Conservation (phyloP, 1,139 yeast species). For the Candida albicans region DNA sequence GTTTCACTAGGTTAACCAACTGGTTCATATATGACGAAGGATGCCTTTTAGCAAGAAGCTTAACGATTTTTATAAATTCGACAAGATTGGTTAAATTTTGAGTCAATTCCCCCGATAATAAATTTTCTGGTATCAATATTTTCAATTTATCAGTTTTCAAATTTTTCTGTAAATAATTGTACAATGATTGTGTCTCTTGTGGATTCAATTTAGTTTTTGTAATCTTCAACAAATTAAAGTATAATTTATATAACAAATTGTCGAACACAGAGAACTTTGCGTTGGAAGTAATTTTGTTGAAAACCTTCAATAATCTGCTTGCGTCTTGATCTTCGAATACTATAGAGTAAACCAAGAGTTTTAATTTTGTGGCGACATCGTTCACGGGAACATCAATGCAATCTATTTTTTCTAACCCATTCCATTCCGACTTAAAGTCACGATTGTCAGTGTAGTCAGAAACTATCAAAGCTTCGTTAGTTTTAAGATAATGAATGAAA, state of each 20-base stretch:
- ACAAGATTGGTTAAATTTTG: slow-evolving; percentile 22
- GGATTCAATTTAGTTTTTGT: slow-evolving; percentile 22
- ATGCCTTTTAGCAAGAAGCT: slow-evolving; percentile 10
- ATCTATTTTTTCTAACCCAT: slow-evolving; percentile 29
- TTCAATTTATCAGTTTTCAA: slow-evolving; percentile 28
- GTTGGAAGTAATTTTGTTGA: slow-evolving; percentile 27
- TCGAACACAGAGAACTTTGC: slow-evolving; percentile 19
- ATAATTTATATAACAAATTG: slow-evolving; percentile 25
- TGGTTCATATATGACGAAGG: slow-evolving; percentile 9
- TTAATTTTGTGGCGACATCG: slow-evolving; percentile 17
- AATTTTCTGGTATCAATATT: slow-evolving; percentile 11
- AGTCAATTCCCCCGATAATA: slow-evolving; percentile 24
- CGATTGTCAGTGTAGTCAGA: slow-evolving; percentile 43
- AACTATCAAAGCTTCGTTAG: slow-evolving; percentile 14
- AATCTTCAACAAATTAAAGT: slow-evolving; percentile 26
- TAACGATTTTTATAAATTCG: slow-evolving; percentile 29
- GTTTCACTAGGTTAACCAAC: slow-evolving; percentile 9
- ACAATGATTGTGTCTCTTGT: slow-evolving; percentile 27
- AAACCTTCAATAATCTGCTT: slow-evolving; percentile 21
- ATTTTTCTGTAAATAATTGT: slow-evolving; percentile 33
- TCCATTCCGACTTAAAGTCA: slow-evolving; percentile 50
- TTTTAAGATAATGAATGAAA: slow-evolving; percentile 21
- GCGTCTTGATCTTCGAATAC: slow-evolving; percentile 19
- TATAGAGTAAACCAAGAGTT: slow-evolving; percentile 28
- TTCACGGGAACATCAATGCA: slow-evolving; percentile 15